Base-by-base conservation (phyloP, 345 rosid species). In the Gossypium australe region DNA sequence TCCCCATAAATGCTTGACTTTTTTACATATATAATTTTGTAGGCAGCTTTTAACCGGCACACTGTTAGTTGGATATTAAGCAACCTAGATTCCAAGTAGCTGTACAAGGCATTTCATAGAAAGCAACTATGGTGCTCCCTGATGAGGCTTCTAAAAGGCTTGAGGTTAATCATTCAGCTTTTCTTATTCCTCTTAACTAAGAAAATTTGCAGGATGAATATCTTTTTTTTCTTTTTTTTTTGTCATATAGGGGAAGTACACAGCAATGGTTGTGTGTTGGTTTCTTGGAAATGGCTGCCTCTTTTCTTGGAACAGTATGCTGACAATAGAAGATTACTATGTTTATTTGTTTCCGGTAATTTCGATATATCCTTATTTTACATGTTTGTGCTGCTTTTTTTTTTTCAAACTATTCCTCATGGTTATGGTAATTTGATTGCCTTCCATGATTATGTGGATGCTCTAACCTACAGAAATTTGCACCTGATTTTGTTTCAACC, bases 301-400 rank as follows among this genome's bases (percentile, higher is more conserved):
- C 41, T 78, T 92, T 72, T 75, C 98, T 22, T 92, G 98, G 94
- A 89, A 92, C 78, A 89, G 97, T 76, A 88, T 90, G 94, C 73
- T 94, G 60, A 92, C 90, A 45, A 89, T 92, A 25, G 86, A 80
- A 75, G 97, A 94, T 76, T 90, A 94, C 75, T 89, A 92, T 48
- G 75, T 9, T 20, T 68, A 71, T 75, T 57, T 92, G 79, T 94
- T 90, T 25, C 97, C 94, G 77, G 97, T 94, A 86, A 59, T 66
- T 47, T 2, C 48, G 22, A 58, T 58, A 58, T 58, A 18, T 51
- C 72, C 56, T 10, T 2, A 29, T 38, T 45, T 66, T 60, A 49
- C 51, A 2, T 62, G 60, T 18, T 67, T 66, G 34, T 66, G 53
- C 8, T 43, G 34, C 16, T 10, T 44, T 67, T 22, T 14, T 27